Base-by-base conservation (phyloP, 2,329 filamentous ascomycete genomes). In the Sporothrix schenckii region DNA sequence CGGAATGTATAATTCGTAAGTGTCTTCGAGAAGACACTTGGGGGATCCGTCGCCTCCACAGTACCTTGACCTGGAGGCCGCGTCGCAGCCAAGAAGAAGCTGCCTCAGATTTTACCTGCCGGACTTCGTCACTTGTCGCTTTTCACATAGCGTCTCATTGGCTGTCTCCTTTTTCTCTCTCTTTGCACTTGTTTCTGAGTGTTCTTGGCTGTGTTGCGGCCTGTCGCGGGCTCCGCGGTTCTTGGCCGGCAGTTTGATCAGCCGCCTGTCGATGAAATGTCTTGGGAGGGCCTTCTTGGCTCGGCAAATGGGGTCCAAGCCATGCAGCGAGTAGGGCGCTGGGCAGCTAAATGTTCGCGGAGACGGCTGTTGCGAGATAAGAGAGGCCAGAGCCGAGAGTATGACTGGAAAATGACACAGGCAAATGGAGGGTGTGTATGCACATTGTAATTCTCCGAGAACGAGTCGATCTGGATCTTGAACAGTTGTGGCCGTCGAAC, bases 211-310 rank as follows among this genome's bases (percentile, higher is more conserved):
- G 34, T 44, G 41, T 44, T 44, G 41, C 41, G 41, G 41, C 41
- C 11, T 16, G 41, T 44, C 14, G 41, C 41, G 41, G 41, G 11
- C 13, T 11, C 41, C 41, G 60, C 39, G 44, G 21, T 16, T 24
- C 63, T 52, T 53, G 63, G 30, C 53, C 53, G 53, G 66, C 66
- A 52, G 69, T 71, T 65, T 71, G 69, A 71, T 71, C 69, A 41
- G 11, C 69, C 53, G 63, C 41, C 47, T 50, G 66, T 68, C 39
- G 67, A 61, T 69, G 67, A 39, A 68, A 49, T 54, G n/a, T 54
- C 65, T 67, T 67, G 47, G 47, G 49, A 41, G 54, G 54, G 34
- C n/a, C 39, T 13, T 16, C 21, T 19, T 34, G 60, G 41, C 69
- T 70, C 53, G 69, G 69, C 69, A 67, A 68, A 63, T 60, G 63